These are phyloP conservation scores for Diaporthe australafricana DNA, from an alignment of 2,329 filamentous ascomycete genomes.

Conservation along the genomic window DNA sequence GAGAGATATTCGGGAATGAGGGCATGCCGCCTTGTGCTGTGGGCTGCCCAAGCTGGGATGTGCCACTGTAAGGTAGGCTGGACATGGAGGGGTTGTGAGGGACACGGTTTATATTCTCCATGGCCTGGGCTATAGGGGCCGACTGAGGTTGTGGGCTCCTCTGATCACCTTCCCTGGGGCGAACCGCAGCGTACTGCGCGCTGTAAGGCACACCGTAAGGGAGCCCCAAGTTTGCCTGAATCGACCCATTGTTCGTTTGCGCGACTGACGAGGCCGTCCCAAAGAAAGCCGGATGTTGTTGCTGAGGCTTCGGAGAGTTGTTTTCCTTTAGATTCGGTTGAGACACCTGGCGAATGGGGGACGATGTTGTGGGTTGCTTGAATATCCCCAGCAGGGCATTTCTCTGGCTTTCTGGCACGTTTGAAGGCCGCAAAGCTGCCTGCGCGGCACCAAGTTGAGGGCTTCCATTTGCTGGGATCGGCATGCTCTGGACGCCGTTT, in stretches of 20 bases:
- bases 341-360: slow-evolving; percentile 35
- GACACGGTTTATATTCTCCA: background rate
- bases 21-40: slow-evolving; percentile 45
- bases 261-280: slow-evolving; percentile 44
- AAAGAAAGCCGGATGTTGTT: slow-evolving; percentile 11
- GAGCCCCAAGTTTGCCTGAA: slow-evolving; percentile 46
- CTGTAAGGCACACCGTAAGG: slow-evolving; percentile 32
- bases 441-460: slow-evolving; percentile 25
- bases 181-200: slow-evolving; percentile 19
- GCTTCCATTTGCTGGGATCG: slow-evolving; percentile 16
- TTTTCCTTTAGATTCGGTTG: slow-evolving; percentile 32
- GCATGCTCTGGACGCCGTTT: background rate
- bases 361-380: slow-evolving; percentile 53
- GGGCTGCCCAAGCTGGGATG: slow-evolving; percentile 38
- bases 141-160: background rate
- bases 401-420: slow-evolving; percentile 55
- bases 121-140: background rate
- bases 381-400: slow-evolving; percentile 66
- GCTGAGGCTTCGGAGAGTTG: slow-evolving; percentile 23
- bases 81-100: background rate
- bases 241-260: slow-evolving; percentile 46
- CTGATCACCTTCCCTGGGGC: slow-evolving; percentile 13
- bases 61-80: slow-evolving; percentile 22
- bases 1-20: slow-evolving; percentile 43
- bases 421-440: slow-evolving; percentile 28